Base-by-base conservation (phyloP, 768 basidiomycete species). In the Omphalotus guepiniiformis region DNA sequence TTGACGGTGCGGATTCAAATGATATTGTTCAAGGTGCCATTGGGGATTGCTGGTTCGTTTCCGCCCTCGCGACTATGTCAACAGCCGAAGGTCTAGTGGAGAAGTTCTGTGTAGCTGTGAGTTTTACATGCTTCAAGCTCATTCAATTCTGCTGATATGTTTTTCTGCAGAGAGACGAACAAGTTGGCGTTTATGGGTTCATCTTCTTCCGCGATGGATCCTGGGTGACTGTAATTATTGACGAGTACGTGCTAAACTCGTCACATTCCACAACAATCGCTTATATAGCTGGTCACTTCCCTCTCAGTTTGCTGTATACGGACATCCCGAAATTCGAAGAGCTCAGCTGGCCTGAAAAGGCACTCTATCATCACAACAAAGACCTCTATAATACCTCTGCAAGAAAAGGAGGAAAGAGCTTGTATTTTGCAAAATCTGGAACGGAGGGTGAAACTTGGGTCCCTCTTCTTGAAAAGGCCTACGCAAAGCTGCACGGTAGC, bases 151-250 rank as follows among this genome's bases (percentile, higher is more conserved):
- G 52, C 13, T 32, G 16, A 27, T 40, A 8, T 38, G 49, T 13
- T 18, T 16, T 37, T 22, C 21, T 51, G 3, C 48, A 78, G 74
- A 64, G 72, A 11, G 73, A 79, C 50, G 74, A 78, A 54, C 48
- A 70, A 53, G 72, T 78, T 23, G 78, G 78, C 2, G 69, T 82
- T 4, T 82, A 80, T 51, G 79, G 79, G 2, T 82, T 78, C 57
- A 69, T 80, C 39, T 80, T 82, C 59, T 77, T 72, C 58, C 63
- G 76, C 2, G 78, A 80, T 55, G 62, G 63, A 34, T 62, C 64
- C 22, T 80, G 79, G 78, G 72, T 73, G 11, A 64, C 70, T 11
- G 68, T 80, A 6, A 70, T 82, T 49, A 70, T 81, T 44, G 80
- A 82, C 53, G 80, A 82, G 78, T 79, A 49, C 32, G 75, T 63